Base-by-base conservation (phyloP, 2,329 filamentous ascomycete genomes). In the Macroventuria anomochaeta region DNA sequence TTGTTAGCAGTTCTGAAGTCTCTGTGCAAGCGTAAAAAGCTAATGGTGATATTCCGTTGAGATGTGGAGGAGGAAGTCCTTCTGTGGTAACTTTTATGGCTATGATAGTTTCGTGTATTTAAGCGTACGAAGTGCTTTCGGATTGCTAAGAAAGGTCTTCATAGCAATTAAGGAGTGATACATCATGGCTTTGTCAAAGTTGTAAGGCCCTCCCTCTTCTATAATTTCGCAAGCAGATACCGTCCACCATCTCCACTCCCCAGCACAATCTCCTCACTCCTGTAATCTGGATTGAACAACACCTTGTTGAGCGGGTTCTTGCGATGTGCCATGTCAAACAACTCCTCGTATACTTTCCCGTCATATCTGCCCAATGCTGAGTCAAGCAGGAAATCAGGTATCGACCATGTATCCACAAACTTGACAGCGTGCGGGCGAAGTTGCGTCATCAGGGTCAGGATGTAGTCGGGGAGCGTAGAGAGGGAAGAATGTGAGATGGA, bases 291-390 rank as follows among this genome's bases (percentile, higher is more conserved):
- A 60, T 83, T 82, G 58, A 83, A 82, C 0, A 78, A 82, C 8
- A 77, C 68, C 46, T 68, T 67, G 53, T 83, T 83, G 59, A 83
- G 55, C 8, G 81, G 81, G 64, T 83, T 83, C 58, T 77, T 63
- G 38, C 77, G 68, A 71, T 83, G 80, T 3, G 81, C 81, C 46
- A 77, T 72, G 49, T 82, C 74, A 55, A 77, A 83, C 34, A 83
- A 62, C 49, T 82, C 79, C 61, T 83, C 81, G 58, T 83, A 83
- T 6, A 83, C 80, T 43, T 75, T 78, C 2, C 81, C 81, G 63
- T 83, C 81, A 50, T 75, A 79, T 36, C 80, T 69, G 0, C 81
- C 81, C 32, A 83, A 64, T 5, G 81, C 79, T 64, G 79, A 82
- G 43, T 83, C 77, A 0, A 83, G 72, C 43, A 83, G 57, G 57